phyloP scores from a whole-genome alignment of 2,329 filamentous ascomycete genomes.

The Ascochyta viciae-villosae region DNA sequence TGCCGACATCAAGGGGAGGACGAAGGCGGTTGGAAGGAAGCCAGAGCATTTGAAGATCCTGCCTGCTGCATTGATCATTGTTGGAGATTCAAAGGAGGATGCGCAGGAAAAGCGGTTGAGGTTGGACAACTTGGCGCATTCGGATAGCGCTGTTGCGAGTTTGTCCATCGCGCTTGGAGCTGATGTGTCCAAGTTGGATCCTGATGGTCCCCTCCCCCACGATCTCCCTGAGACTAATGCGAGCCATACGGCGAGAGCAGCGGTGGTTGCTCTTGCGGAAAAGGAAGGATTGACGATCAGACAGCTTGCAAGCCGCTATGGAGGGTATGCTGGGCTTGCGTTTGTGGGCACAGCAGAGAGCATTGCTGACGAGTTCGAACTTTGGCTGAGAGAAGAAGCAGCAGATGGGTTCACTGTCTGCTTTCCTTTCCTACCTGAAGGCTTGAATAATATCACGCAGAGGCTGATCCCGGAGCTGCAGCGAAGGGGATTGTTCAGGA shows the following conservation, averaged over 20 bases:
- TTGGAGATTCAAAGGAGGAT: conserved; percentile 69
- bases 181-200: conserved; percentile 64
- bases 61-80: conserved; percentile 68
- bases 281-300: conserved; percentile 72
- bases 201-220: conserved; percentile 57
- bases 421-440: conserved; percentile 29
- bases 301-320: conserved; percentile 63
- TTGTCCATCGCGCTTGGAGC: conserved; percentile 69
- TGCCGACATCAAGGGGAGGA: conserved; percentile 59
- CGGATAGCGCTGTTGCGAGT: conserved; percentile 68
- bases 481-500: conserved; percentile 41
- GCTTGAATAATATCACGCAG: conserved; percentile 33
- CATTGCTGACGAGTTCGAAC: conserved; percentile 70
- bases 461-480: conserved; percentile 34
- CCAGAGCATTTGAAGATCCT: conserved; percentile 69
- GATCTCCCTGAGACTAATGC: conserved; percentile 57
- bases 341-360: conserved; percentile 63
- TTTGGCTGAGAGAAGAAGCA: conserved; percentile 70
- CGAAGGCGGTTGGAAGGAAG: conserved; percentile 54
- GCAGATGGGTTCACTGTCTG: conserved; percentile 76
- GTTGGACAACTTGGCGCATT: conserved; percentile 52
- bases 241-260: conserved; percentile 22
- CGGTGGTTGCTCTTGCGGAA: conserved; percentile 24
- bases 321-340: conserved; percentile 69
- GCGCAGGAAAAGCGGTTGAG: conserved; percentile 68